Evolutionary conservation across 2,329 filamentous ascomycete species (phyloP), one percentile per base, ranked within the genome.

Genomic region (Proliferodiscus dingleyae): DNA sequence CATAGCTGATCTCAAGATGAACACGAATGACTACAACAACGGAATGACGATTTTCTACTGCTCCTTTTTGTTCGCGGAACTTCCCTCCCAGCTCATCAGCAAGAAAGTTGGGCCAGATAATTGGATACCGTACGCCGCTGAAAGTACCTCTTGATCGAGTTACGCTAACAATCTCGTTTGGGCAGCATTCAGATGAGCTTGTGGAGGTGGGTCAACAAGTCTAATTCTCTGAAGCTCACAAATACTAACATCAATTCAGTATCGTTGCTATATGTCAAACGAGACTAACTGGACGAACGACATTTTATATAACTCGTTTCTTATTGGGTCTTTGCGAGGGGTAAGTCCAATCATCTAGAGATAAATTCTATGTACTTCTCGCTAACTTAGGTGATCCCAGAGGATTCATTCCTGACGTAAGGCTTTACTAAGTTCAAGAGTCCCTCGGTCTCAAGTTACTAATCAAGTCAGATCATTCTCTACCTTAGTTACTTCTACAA

Each of bases 401-500:
- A 32, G 66, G 78, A 2, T 83, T 84, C 51, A 83, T 83, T 46
- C 78, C 80, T 5, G 78, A 76, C 58, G 77, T 71, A 36, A 34
- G 8, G 68, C 71, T 7, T 28, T n/a, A 6, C n/a, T n/a, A n/a
- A n/a, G 13, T 37, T 29, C 32, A 22, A 22, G 5, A 34, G 24
- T 15, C 10, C 33, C 26, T 7, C 34, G 8, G 8, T 1, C 10
- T 21, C 4, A 37, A n/a, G 21, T 21, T 33, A 18, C 33, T 38
- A 29, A 37, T 23, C 21, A 22, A 30, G 23, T 13, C 41, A 69
- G 57, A 58, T 60, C 22, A 76, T 83, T 42, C 66, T 82, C 0
- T 86, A 85, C 58, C 69, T 86, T 2, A 80, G 74, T 22, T 87
- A 87, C 61, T 88, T 81, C 66, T 88, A 87, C 64, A 87, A 77